Base-by-base conservation (phyloP, 2,329 filamentous ascomycete genomes). In the Phialophora macrospora region DNA sequence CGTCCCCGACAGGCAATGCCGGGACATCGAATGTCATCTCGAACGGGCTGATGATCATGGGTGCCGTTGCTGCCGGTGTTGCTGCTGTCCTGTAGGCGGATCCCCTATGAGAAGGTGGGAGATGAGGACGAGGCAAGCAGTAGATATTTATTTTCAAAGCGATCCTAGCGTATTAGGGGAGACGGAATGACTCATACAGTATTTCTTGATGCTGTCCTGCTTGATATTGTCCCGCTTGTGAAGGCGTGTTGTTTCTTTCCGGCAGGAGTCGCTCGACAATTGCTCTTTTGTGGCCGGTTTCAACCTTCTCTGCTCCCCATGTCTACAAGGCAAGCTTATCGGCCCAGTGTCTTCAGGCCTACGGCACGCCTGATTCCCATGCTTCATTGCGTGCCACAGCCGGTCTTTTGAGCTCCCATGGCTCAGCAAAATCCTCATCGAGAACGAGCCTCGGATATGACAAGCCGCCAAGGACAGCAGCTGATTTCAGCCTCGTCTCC, bases 31-130 rank as follows among this genome's bases (percentile, higher is more conserved):
- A 55, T 22, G 44, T 34, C 14, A 61, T 64, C 22, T 61, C 57
- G 49, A 66, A 64, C 34, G 64, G 63, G 14, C 44, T 68, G 52
- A 58, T 68, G 55, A 14, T 66, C 12, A 57, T 64, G n/a, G 67
- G 67, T 26, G 67, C 63, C 2, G 41, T 68, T 9, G 67, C 63
- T 26, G 67, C 63, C 20, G 67, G 60, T 54, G 64, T 57, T 57
- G 67, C 67, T 30, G 67, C 67, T 56, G 14, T 66, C 12, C 55
- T 68, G 61, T 68, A 66, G 41, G 34, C 28, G 28, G 17, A 1
- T 28, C 11, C 11, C 56, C 28, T 4, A 2, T 9, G 52, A 55
- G 44, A 12, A n/a, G 52, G 52, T 17, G 8, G 24, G 52, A 55
- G n/a, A 30, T 11, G 12, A n/a, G 44, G 44, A 20, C 52, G n/a